Evolutionary conservation across 2,329 filamentous ascomycete species (phyloP), one percentile per base, ranked within the genome.

Genomic region (Cytospora piceicola): DNA sequence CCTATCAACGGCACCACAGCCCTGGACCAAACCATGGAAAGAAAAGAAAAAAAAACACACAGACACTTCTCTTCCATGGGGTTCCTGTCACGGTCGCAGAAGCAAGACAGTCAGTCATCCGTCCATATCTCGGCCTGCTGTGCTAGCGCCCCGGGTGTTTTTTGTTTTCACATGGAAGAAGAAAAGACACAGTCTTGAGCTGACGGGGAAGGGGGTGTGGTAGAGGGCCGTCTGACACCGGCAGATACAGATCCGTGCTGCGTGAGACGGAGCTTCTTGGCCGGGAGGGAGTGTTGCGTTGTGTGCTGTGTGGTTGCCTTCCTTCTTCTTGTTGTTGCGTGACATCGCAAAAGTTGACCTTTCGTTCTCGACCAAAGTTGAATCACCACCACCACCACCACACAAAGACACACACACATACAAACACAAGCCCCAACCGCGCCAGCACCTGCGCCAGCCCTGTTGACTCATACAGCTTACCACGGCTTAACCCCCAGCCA

Each of bases 221-320:
- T 17, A 3, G 20, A 20, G 42, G 11, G 11, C 29, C 55, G 34
- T 54, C 17, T 32, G 12, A 49, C 42, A 39, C 39, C 42, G 59
- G 34, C 52, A 29, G 36, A 36, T 46, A 55, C 32, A 27, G 32
- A 56, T 34, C 60, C 55, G 52, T 55, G 52, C 55, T 34, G 60
- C 49, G 60, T 56, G 27, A 17, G n/a, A 55, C 60, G 46, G 20
- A 39, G 52, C 17, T 34, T n/a, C 17, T n/a, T 24, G 36, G 17
- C 59, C 27, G 60, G 36, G 55, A 22, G 30, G 46, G n/a, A 12
- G 17, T 49, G 52, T 46, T 17, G n/a, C 60, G 39, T 27, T 32
- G 34, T 56, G 32, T 22, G 29, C n/a, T 56, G 36, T 32, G 52
- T 53, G 8, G 32, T 8, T 55, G 27, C 46, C 46, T 51, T 27